Evolutionary conservation across 176 grass and related monocot genomes (phyloP).

Genomic region (Aegilops longissima): DNA sequence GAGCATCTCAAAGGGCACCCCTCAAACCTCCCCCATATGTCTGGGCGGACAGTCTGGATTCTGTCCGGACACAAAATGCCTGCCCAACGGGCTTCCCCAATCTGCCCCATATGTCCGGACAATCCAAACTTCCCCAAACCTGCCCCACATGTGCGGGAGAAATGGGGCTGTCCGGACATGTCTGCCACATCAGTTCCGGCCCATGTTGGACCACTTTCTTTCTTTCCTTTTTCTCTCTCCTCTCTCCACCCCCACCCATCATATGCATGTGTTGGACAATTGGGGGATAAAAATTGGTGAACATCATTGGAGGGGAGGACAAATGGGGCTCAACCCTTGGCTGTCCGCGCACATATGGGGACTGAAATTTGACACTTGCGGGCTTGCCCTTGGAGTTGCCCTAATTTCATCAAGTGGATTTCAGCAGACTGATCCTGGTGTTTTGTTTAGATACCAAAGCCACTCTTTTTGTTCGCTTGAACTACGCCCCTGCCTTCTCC

Average conservation of each 20-base stretch:
- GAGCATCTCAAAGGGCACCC: no score
- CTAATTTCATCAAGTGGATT: neutral
- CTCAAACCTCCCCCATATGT: neutral
- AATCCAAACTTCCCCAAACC: neutral
- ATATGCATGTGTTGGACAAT: neutral
- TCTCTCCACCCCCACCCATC: neutral
- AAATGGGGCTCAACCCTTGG: neutral
- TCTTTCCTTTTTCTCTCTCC: neutral
- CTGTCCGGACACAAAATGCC: neutral
- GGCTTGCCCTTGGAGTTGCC: neutral
- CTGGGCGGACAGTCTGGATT: neutral
- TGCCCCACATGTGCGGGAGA: neutral
- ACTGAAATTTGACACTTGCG: neutral
- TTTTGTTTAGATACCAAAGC: neutral
- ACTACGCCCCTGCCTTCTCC: neutral
- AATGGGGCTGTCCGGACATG: neutral
- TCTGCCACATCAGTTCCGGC: neutral
- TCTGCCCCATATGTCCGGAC: neutral
- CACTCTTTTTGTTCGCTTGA: neutral
- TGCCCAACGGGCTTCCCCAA: neutral
- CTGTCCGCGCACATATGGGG: neutral
- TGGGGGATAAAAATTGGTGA: neutral
- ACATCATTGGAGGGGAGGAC: neutral
- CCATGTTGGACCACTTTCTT: neutral
- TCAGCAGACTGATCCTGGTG: neutral